phyloP scores from a whole-genome alignment of 2,329 filamentous ascomycete genomes.

The Chalaropsis thielavioides region DNA sequence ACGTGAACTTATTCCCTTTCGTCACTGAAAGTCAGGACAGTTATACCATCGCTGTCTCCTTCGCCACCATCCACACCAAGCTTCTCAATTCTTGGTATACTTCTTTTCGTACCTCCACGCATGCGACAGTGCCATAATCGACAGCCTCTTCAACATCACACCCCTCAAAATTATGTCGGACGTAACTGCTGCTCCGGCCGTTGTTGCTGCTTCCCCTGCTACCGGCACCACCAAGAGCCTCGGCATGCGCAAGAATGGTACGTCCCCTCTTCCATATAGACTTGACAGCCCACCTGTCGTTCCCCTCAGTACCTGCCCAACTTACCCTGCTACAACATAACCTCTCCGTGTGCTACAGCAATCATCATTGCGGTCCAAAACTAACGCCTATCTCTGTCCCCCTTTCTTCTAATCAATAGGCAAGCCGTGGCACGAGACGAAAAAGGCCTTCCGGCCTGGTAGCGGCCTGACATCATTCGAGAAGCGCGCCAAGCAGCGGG shows the following conservation, averaged over 20 bases:
- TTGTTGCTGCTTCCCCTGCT: conserved; percentile 10
- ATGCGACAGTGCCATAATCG: no score
- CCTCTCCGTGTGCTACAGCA: no score
- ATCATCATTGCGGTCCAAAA: background rate
- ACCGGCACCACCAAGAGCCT: conserved; percentile 29
- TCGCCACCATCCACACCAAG: no score
- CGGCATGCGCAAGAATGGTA: conserved; percentile 78
- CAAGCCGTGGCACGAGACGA: conserved; percentile 82
- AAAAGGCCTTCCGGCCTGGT: conserved; percentile 71
- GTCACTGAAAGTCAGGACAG: no score
- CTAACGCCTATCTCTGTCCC: background rate
- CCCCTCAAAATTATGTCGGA: background rate
- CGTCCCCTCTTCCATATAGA: conserved; percentile 18
- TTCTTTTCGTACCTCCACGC: no score
- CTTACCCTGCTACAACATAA: no score
- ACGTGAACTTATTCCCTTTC: no score
- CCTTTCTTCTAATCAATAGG: conserved; percentile 36
- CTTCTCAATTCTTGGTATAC: no score
- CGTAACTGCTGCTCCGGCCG: background rate
- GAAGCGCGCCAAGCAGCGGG: conserved; percentile 57
- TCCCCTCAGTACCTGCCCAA: no score
- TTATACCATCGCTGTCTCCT: no score
- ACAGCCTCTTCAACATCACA: background rate
- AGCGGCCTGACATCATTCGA: conserved; percentile 66
- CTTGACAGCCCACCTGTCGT: no score